Evolutionary conservation across 2,329 filamentous ascomycete species (phyloP), one percentile per base, ranked within the genome.

Genomic region (Delphinella strobiligena): DNA sequence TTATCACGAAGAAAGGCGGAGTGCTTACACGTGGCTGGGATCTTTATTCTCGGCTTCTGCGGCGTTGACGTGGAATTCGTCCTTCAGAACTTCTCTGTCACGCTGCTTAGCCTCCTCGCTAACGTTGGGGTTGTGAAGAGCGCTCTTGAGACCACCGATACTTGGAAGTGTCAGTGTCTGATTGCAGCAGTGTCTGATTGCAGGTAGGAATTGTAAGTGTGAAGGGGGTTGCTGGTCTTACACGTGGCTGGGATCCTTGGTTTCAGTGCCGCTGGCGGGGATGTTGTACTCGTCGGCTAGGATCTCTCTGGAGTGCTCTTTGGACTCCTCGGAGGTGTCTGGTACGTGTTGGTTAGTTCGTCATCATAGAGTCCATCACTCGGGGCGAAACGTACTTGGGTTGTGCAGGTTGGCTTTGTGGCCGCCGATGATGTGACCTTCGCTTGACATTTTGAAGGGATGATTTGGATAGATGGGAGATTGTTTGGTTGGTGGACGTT

Each of bases 401-500:
- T 74, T 75, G 54, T 67, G 68, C 45, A 75, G 49, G 53, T 66
- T 71, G 42, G 71, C 72, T 64, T 77, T 76, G 66, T 76, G 72
- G 55, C 72, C 72, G 18, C 14, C 7, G 18, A 30, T n/a, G 32
- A 17, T 8, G n/a, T 16, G 19, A n/a, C n/a, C n/a, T n/a, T n/a
- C n/a, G n/a, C n/a, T n/a, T n/a, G n/a, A n/a, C n/a, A n/a, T n/a
- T n/a, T n/a, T n/a, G n/a, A n/a, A n/a, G n/a, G n/a, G n/a, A n/a
- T n/a, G n/a, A n/a, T n/a, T n/a, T n/a, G n/a, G n/a, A n/a, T n/a
- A n/a, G n/a, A n/a, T n/a, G n/a, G n/a, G n/a, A n/a, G n/a, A n/a
- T n/a, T n/a, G n/a, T n/a, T n/a, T n/a, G n/a, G n/a, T n/a, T n/a
- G n/a, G n/a, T n/a, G n/a, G n/a, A n/a, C n/a, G n/a, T n/a, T n/a